Evolutionary conservation across 2,329 filamentous ascomycete species (phyloP).

Genomic region (Chrysoporthe austroafricana): DNA sequence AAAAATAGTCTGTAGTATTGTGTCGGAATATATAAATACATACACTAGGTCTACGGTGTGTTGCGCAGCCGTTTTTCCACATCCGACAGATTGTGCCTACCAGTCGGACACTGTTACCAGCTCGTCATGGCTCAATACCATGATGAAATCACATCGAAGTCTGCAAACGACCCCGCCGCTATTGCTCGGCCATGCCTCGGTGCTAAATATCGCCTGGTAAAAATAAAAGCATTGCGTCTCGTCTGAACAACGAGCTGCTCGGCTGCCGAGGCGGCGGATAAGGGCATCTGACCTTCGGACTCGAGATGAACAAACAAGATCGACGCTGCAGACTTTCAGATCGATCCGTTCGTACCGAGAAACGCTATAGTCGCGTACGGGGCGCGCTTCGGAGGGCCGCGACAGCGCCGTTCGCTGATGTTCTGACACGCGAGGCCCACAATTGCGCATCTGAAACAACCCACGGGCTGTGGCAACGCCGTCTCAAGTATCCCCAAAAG

Average conservation of each 20-base stretch:
- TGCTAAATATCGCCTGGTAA: background rate
- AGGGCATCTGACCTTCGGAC: background rate
- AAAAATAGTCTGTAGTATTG: too few relatives aligned
- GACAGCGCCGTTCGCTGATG: background rate
- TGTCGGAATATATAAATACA: too few relatives aligned
- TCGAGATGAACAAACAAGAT: background rate
- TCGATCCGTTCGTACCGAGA: conserved; percentile 1
- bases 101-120: too few relatives aligned
- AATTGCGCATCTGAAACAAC: conserved; percentile 7
- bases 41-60: too few relatives aligned
- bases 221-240: background rate
- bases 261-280: background rate
- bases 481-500: background rate
- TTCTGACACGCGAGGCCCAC: conserved; percentile 7
- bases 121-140: too few relatives aligned
- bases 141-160: too few relatives aligned
- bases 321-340: background rate
- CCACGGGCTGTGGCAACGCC: background rate
- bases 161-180: background rate
- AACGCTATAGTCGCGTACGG: background rate
- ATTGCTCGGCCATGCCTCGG: background rate
- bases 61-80: too few relatives aligned
- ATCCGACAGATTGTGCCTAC: too few relatives aligned
- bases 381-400: background rate
- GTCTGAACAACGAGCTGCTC: background rate